These are phyloP conservation scores for Aethionema arabicum DNA, from an alignment of 345 rosid species.

Conservation along the genomic window DNA sequence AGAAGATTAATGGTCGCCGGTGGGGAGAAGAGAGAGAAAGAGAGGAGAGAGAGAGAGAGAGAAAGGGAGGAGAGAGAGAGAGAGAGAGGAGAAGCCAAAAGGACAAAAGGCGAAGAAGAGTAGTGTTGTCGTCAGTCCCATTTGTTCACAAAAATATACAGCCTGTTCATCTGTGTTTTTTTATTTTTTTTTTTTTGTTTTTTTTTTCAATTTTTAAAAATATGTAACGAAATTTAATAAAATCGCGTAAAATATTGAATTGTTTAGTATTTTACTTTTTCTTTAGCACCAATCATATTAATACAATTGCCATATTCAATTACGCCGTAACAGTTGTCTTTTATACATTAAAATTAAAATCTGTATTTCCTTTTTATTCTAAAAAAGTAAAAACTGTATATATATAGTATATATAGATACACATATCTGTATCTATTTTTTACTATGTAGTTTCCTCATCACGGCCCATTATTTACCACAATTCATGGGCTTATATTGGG, in stretches of 20 bases:
- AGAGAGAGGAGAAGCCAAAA: conserved; percentile 28
- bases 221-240: not conserved
- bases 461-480: too few species aligned
- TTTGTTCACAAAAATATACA: conserved; percentile 38
- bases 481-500: too few species aligned
- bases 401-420: too few species aligned
- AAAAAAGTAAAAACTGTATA: too few species aligned
- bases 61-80: conserved; percentile 16
- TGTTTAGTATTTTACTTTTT: conserved; percentile 4
- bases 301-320: conserved; percentile 32
- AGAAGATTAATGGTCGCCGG: conserved; percentile 40
- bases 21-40: conserved; percentile 2
- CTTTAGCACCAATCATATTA: conserved; percentile 30
- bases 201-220: conserved; percentile 2
- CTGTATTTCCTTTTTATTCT: too few species aligned
- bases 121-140: conserved; percentile 40
- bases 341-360: too few species aligned
- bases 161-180: conserved; percentile 41
- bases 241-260: not conserved
- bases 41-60: not conserved
- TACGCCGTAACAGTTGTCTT: conserved; percentile 36
- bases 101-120: conserved; percentile 35
- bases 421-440: too few species aligned
- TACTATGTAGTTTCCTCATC: too few species aligned
- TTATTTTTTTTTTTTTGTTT: not conserved